Evolutionary conservation across 495 filamentous ascomycete species (phyloP).

Genomic region (Pyrenula massariospora): DNA sequence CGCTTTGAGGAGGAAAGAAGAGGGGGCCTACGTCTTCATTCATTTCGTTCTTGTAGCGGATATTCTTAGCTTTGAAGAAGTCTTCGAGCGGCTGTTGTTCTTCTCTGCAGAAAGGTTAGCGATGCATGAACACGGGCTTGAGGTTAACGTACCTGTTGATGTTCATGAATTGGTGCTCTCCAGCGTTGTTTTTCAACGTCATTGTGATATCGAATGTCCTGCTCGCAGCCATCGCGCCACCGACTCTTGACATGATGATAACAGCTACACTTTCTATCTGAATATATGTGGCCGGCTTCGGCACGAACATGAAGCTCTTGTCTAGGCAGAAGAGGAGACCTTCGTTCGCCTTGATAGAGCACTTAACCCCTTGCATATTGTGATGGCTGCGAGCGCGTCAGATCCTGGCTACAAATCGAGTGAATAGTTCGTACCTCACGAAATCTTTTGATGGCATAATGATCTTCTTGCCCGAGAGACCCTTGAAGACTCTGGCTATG

Average conservation of each 20-base stretch:
- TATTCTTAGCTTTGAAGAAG: constrained; percentile 86
- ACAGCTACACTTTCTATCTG: constrained; percentile 79
- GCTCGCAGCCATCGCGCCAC: constrained; percentile 83
- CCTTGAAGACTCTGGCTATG: constrained; percentile 86
- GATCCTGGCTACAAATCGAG: constrained; percentile 3
- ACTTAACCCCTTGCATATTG: constrained; percentile 90
- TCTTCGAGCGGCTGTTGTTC: constrained; percentile 90
- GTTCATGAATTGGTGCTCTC: constrained; percentile 93
- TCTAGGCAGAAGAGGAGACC: constrained; percentile 94
- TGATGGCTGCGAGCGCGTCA: constrained; percentile 52
- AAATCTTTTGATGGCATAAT: constrained; percentile 92
- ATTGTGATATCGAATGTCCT: constrained; percentile 96
- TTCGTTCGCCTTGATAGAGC: constrained; percentile 97
- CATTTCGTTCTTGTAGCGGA: constrained; percentile 97
- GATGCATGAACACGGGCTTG: neutral
- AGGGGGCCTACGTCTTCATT: constrained; percentile 44
- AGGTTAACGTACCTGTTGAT: constrained; percentile 67
- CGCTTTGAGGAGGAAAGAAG: neutral
- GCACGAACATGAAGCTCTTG: constrained; percentile 98
- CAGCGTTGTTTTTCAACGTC: constrained; percentile 62
- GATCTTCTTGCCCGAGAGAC: constrained; percentile 86
- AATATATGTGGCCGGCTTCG: constrained; percentile 94
- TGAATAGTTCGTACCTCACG: constrained; percentile 32
- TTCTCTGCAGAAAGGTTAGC: constrained; percentile 41
- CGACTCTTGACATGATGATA: constrained; percentile 91